Conservation (phyloP, 2,329 filamentous ascomycete species). For the Xylaria sp. region DNA sequence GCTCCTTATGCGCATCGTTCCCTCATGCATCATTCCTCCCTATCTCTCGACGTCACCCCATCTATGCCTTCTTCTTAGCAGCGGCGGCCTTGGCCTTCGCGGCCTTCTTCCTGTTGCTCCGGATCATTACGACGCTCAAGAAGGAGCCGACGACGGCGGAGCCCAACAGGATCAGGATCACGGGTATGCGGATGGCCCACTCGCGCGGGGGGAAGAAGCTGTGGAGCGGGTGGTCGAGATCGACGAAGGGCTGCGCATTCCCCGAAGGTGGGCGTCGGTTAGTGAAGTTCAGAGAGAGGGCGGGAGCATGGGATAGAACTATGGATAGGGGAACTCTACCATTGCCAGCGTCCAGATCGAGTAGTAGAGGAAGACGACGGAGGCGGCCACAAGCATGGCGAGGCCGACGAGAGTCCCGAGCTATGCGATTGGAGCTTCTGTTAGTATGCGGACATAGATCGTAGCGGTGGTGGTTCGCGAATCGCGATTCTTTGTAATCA, state of each 20-base stretch:
- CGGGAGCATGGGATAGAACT: neutral
- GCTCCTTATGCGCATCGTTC: neutral
- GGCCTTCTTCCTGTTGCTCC: conserved; percentile 97
- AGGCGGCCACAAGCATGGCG: conserved; percentile 71
- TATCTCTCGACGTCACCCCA: neutral
- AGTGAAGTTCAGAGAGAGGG: conserved; percentile 15
- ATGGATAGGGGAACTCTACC: conserved; percentile 59
- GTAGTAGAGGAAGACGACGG: conserved; percentile 80
- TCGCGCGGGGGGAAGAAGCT: conserved; percentile 95
- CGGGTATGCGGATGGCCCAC: conserved; percentile 98
- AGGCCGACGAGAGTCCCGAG: conserved; percentile 82
- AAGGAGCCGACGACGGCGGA: conserved; percentile 96
- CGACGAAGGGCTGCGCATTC: conserved; percentile 95
- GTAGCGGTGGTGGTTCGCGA: neutral
- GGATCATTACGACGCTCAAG: conserved; percentile 96
- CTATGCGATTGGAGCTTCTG: conserved; percentile 52
- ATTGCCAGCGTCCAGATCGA: conserved; percentile 97
- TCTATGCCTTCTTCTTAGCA: conserved; percentile 80
- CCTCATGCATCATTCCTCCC: neutral
- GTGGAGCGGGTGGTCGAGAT: conserved; percentile 90
- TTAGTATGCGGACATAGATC: neutral
- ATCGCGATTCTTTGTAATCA: too few relatives aligned
- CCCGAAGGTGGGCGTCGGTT: neutral
- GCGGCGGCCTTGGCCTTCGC: conserved; percentile 84
- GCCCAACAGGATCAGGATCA: conserved; percentile 91